Evolutionary conservation across 2,329 filamentous ascomycete species (phyloP).

Genomic region (Venturia asperata): DNA sequence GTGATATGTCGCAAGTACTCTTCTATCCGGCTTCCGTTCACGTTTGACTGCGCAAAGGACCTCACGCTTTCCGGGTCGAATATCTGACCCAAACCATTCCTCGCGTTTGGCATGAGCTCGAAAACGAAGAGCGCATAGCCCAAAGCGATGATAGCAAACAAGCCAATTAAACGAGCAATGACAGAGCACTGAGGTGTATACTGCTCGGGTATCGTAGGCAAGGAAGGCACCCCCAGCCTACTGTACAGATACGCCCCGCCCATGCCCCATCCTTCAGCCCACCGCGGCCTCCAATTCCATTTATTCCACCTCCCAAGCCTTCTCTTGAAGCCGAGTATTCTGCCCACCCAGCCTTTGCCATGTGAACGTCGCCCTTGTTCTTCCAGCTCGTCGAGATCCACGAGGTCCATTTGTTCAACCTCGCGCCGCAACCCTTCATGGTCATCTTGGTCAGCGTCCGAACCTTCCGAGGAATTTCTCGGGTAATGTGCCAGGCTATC

Average conservation of each 20-base stretch:
- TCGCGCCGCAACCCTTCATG: conserved; percentile 18
- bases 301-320: conserved; percentile 28
- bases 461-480: conserved; percentile 12
- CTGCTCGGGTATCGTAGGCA: conserved; percentile 43
- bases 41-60: conserved; percentile 62
- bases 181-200: conserved; percentile 55
- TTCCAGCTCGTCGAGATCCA: conserved; percentile 17
- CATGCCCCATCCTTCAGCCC: conserved; percentile 27
- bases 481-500: conserved; percentile 19
- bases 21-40: conserved; percentile 57
- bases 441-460: conserved; percentile 17
- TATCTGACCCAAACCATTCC: conserved; percentile 57
- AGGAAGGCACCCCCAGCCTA: conserved; percentile 49
- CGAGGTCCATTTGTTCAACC: conserved; percentile 16
- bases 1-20: conserved; percentile 72
- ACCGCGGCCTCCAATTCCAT: conserved; percentile 32
- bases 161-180: conserved; percentile 64
- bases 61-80: conserved; percentile 81
- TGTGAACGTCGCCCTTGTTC: conserved; percentile 14
- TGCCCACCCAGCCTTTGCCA: conserved; percentile 46
- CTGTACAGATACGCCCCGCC: conserved; percentile 49
- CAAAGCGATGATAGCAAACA: conserved; percentile 67
- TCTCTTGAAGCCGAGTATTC: conserved; percentile 22
- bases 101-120: conserved; percentile 68
- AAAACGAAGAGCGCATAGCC: conserved; percentile 82